Evolutionary conservation across 1,284 basidiomycete genomes (phyloP).

Genomic region (Boletus albobrunnescens): DNA sequence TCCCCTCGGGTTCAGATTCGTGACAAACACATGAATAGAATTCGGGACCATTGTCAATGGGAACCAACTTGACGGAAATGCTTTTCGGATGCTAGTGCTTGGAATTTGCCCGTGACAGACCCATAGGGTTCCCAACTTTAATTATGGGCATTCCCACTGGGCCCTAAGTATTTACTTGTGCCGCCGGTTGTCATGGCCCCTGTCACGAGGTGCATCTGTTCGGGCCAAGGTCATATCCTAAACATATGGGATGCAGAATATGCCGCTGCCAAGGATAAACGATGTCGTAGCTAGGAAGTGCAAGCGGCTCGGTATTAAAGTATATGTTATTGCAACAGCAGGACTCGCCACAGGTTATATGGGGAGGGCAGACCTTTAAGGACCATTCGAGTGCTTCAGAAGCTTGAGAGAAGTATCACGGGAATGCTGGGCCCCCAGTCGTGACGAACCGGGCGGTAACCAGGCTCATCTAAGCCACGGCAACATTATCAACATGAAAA

Average conservation of each 20-base stretch:
- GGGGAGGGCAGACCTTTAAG: not conserved
- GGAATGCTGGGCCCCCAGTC: not conserved
- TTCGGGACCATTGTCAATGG: not conserved
- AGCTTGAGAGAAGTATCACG: not conserved
- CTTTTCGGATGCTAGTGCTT: not conserved
- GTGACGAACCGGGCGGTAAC: not conserved
- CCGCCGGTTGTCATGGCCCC: not conserved
- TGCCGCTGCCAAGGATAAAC: no score
- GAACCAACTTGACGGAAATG: not conserved
- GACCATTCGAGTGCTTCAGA: no score
- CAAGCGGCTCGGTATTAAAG: no score
- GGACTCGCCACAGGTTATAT: not conserved
- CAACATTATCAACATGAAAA: not conserved
- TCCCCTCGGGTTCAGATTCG: not conserved
- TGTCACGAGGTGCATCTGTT: not conserved
- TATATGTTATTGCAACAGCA: not conserved
- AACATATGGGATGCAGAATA: not conserved
- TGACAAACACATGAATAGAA: not conserved
- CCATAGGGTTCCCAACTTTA: not conserved
- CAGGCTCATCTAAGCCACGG: not conserved
- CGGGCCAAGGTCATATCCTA: not conserved
- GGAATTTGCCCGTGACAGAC: no score
- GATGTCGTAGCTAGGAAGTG: no score
- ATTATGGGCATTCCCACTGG: not conserved
- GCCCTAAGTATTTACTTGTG: not conserved